Conservation (phyloP, 2,329 filamentous ascomycete genomes). For the Penicillium sp. region DNA sequence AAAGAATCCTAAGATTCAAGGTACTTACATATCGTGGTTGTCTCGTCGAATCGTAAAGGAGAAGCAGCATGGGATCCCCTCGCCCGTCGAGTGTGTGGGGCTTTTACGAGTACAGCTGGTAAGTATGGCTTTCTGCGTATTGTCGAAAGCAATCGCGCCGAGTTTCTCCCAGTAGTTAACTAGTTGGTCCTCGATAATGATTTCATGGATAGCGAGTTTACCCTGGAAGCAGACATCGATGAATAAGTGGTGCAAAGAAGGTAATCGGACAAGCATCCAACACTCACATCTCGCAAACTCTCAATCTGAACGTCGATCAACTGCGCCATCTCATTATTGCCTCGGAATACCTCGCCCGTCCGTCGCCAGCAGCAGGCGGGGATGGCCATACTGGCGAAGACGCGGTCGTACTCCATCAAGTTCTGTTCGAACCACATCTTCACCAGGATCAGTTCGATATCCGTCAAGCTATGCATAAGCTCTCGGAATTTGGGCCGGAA, state of each 20-base stretch:
- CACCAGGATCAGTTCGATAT: conserved; percentile 91
- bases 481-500: conserved; percentile 96
- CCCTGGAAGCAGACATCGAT: conserved; percentile 63
- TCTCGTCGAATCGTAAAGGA: conserved; percentile 96
- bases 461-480: conserved; percentile 87
- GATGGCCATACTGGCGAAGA: conserved; percentile 98
- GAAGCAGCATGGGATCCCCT: conserved; percentile 90
- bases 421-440: conserved; percentile 99
- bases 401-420: conserved; percentile 96
- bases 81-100: conserved; percentile 71
- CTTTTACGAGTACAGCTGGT: conserved; percentile 92
- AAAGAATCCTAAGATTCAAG: too few species aligned
- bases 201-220: conserved; percentile 92
- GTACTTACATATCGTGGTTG: conserved; percentile 91
- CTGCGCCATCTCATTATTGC: conserved; percentile 99
- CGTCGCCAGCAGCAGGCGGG: conserved; percentile 96
- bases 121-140: conserved; percentile 89
- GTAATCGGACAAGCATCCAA: too few species aligned
- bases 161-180: conserved; percentile 99
- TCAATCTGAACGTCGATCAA: conserved; percentile 92
- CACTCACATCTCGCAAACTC: conserved; percentile 81
- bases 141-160: conserved; percentile 94
- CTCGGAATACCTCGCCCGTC: conserved; percentile 95
- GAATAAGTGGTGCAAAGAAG: too few species aligned
- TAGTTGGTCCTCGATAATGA: conserved; percentile 90